A percentile compares a stretch with the other conserved stretches of the same genome.
Conservation (phyloP, 2,329 filamentous ascomycete genomes). For the Fusarium multiceps region DNA sequence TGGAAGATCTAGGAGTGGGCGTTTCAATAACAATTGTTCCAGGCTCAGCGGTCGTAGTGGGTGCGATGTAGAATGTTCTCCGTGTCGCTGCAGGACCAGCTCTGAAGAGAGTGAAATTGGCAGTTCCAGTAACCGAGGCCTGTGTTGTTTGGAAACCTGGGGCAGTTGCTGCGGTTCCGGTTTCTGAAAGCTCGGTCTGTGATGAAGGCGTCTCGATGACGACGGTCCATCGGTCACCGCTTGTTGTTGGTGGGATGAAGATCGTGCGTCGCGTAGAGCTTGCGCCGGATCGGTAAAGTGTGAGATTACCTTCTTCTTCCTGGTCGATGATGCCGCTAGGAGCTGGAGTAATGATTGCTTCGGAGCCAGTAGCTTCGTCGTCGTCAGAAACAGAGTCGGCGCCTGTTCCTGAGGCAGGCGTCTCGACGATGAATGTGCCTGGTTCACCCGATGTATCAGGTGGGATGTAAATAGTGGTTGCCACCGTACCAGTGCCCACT, state of each 20-base stretch:
- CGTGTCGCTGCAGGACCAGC: not conserved
- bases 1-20: not conserved
- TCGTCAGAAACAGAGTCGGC: not conserved
- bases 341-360: not conserved
- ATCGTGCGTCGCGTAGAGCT: not conserved
- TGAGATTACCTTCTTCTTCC: not conserved
- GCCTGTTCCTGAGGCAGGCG: not conserved
- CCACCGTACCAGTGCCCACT: not conserved
- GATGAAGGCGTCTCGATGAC: slow-evolving; percentile 13
- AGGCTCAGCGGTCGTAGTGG: not conserved
- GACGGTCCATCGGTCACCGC: slow-evolving; percentile 1
- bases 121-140: not conserved
- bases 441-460: not conserved
- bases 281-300: slow-evolving; percentile 8
- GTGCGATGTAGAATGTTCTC: slow-evolving; percentile 1
- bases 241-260: slow-evolving; percentile 14
- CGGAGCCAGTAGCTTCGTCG: not conserved
- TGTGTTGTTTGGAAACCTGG: slow-evolving; percentile 10
- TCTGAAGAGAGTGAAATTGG: slow-evolving; percentile 15
- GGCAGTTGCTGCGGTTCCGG: not conserved
- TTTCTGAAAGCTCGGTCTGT: not conserved
- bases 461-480: not conserved
- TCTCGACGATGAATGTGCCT: slow-evolving; percentile 8
- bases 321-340: not conserved
- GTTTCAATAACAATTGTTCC: slow-evolving; percentile 27